Base-by-base conservation (phyloP, 2,329 filamentous ascomycete genomes). In the Drechslera avenae region DNA sequence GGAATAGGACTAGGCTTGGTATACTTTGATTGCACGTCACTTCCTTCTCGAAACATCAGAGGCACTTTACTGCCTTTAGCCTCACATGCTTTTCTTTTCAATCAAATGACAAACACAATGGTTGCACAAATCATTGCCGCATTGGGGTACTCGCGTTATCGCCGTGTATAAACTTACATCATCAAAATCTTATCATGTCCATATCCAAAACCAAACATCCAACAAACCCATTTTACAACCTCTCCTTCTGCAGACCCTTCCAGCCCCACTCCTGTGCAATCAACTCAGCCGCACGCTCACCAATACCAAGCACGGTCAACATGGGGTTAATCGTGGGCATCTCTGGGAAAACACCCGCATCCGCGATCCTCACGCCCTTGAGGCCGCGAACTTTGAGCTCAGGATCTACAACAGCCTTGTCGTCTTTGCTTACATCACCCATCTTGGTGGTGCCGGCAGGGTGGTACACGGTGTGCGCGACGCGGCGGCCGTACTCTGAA, bases 381-480 rank as follows among this genome's bases (percentile, higher is more conserved):
- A 95, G 75, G 0, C 89, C 90, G 21, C 85, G 80, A 23, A 96
- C 79, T 76, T 83, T 87, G 56, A 96, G 75, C 68, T 87, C 79
- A 19, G 82, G 81, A 68, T 94, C 88, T n/a, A 95, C 91, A 16
- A 96, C 91, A 4, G 90, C 90, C 71, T 86, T 76, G 41, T 83
- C 76, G 69, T 95, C 89, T 45, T 78, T 82, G 48, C 72, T 73
- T 4, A 88, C 75, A 66, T 92, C 86, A 28, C 90, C 90, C 91
- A 96, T 96, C 81, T 91, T 91, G 47, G 90, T 94, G 14, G 91
- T 96, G 44, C 91, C 91, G 10, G 89, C 88, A 0, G 91, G 91
- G 75, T 96, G 91, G 76, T 96, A 96, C 23, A 96, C 90, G 1
- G 91, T 96, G 74, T 96, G 91, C 4, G 90, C 90, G 4, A 83